Evolutionary conservation across 192 early-diverging fungal species (phyloP).

Genomic region (Gigaspora rosea): DNA sequence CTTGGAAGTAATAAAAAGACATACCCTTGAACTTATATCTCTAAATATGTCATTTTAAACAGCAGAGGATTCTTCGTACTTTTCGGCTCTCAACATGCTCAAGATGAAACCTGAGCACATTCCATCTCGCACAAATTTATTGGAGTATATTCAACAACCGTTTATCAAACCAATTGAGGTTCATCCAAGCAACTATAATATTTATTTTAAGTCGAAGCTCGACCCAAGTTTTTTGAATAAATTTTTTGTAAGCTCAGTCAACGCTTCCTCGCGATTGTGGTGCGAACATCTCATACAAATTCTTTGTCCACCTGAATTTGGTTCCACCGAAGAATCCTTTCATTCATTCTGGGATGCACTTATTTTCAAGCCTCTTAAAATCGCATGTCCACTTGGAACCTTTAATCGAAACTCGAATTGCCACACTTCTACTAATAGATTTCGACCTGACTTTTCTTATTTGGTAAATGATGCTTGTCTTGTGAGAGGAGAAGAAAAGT

Average conservation of each 20-base stretch:
- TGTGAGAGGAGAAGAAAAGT: constrained; percentile 23
- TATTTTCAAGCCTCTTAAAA: constrained; percentile 19
- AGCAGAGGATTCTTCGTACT: not conserved
- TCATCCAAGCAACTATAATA: too few relatives aligned
- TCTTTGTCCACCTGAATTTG: not conserved
- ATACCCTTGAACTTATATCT: too few relatives aligned
- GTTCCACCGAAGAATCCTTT: constrained; percentile 14
- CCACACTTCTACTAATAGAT: constrained; percentile 20
- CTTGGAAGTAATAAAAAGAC: too few relatives aligned
- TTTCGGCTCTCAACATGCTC: not conserved
- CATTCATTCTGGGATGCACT: constrained; percentile 5
- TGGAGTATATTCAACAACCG: constrained; percentile 4
- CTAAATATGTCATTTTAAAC: not conserved
- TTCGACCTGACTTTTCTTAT: constrained; percentile 22
- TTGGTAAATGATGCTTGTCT: constrained; percentile 31
- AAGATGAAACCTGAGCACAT: not conserved
- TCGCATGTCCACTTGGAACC: not conserved
- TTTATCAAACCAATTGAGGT: not conserved
- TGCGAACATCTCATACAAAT: not conserved
- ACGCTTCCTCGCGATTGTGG: constrained; percentile 9
- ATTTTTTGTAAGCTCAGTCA: constrained; percentile 22
- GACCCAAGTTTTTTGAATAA: not conserved
- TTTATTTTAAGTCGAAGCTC: not conserved
- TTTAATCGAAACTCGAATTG: constrained; percentile 2
- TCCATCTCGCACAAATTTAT: not conserved